These are phyloP conservation scores for Kurtzmaniella cleridarum DNA, from an alignment of 805 yeast genomes.

Conservation along the genomic window DNA sequence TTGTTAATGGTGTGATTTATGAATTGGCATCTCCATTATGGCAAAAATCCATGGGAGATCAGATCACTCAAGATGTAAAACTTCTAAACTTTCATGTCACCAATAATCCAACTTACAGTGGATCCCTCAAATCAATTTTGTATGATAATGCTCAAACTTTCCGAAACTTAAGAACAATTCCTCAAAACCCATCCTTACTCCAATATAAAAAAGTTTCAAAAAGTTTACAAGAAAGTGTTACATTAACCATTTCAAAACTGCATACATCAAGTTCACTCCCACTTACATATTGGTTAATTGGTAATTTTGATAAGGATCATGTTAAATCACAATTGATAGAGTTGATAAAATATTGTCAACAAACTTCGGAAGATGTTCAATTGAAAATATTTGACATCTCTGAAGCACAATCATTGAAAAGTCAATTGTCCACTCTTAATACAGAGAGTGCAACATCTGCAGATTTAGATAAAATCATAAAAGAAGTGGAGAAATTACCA, in stretches of 20 bases:
- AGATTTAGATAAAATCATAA: not conserved
- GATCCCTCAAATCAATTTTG: constrained; percentile 34
- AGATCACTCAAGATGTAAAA: constrained; percentile 49
- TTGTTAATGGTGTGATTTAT: constrained; percentile 69
- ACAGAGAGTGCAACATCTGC: not conserved
- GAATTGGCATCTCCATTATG: constrained; percentile 46
- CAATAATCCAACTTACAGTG: constrained; percentile 16
- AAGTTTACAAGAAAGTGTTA: constrained; percentile 21
- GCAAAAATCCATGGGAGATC: constrained; percentile 50
- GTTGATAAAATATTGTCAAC: constrained; percentile 15
- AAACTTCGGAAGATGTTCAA: constrained; percentile 24
- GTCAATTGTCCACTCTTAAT: constrained; percentile 1
- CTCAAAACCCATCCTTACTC: constrained; percentile 26
- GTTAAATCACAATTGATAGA: constrained; percentile 42
- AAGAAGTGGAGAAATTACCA: not conserved
- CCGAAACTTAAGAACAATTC: constrained; percentile 42
- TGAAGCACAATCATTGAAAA: constrained; percentile 1
- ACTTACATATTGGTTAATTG: constrained; percentile 50
- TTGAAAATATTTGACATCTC: constrained; percentile 28
- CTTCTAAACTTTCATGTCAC: constrained; percentile 22
- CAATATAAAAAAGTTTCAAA: constrained; percentile 25
- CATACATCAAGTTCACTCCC: constrained; percentile 38
- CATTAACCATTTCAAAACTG: constrained; percentile 6
- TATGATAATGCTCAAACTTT: constrained; percentile 34
- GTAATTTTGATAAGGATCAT: constrained; percentile 40